Conservation (phyloP, 495 filamentous ascomycete species). For the Annulohypoxylon moriforme region DNA sequence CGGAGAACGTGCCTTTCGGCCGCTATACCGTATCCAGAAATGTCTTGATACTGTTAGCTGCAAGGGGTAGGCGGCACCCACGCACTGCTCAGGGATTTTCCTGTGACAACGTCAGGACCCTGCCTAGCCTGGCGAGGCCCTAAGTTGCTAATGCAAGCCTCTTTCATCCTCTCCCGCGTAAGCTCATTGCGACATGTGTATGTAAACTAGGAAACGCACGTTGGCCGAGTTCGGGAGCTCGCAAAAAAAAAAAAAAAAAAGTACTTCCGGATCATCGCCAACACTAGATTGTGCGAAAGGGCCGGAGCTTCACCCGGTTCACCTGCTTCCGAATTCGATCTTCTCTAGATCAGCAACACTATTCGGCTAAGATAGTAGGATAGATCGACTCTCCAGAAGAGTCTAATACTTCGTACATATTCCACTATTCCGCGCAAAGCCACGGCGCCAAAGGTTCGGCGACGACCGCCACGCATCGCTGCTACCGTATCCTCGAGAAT, state of each 20-base stretch:
- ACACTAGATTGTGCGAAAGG: slow-evolving; percentile 32
- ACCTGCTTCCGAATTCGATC: slow-evolving; percentile 35
- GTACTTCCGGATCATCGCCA: slow-evolving; percentile 32
- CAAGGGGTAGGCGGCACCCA: slow-evolving; percentile 9
- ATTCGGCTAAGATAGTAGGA: slow-evolving; percentile 1
- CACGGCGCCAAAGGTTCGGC: neutral
- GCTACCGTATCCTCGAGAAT: slow-evolving; percentile 8
- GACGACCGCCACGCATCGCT: neutral
- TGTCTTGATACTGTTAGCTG: slow-evolving; percentile 26
- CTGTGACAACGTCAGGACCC: slow-evolving; percentile 22
- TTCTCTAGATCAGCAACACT: slow-evolving; percentile 19
- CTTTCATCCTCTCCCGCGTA: slow-evolving; percentile 17
- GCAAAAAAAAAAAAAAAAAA: slow-evolving; percentile 21
- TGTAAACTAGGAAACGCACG: slow-evolving; percentile 22
- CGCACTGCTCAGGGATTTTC: slow-evolving; percentile 27
- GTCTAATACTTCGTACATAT: neutral
- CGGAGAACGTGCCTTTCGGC: slow-evolving; percentile 2
- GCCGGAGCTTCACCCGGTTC: slow-evolving; percentile 17
- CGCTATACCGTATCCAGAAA: slow-evolving; percentile 37
- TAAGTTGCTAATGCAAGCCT: slow-evolving; percentile 26
- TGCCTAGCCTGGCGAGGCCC: neutral
- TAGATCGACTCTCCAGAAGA: neutral
- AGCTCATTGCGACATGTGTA: slow-evolving; percentile 14
- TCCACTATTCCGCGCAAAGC: slow-evolving; percentile 10
- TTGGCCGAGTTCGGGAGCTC: slow-evolving; percentile 26